Percentiles rank a stretch among this genome's conserved stretches.
These are phyloP conservation scores for Trichoderma polysporum DNA, from an alignment of 2,329 filamentous ascomycete species.

Conservation along the genomic window DNA sequence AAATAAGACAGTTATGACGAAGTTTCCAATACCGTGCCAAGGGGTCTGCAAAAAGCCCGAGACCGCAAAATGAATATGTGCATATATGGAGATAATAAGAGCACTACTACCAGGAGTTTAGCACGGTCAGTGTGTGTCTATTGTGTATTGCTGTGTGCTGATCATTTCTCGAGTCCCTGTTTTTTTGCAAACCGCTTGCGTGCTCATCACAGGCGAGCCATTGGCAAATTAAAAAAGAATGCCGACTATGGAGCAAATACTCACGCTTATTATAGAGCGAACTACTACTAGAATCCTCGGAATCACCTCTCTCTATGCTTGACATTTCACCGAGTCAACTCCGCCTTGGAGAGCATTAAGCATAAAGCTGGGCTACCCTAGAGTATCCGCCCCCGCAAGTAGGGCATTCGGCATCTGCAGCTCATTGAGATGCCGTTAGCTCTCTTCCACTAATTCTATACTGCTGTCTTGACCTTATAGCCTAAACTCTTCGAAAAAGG, in stretches of 20 bases:
- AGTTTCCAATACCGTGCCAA: too few species aligned
- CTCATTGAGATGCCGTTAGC: background rate
- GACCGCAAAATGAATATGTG: background rate
- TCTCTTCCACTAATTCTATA: background rate
- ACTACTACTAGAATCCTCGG: background rate
- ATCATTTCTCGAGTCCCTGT: background rate
- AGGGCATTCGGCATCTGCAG: too few species aligned
- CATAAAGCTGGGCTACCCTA: background rate
- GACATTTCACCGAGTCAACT: background rate
- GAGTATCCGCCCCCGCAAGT: background rate
- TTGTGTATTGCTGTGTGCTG: background rate
- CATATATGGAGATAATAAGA: background rate
- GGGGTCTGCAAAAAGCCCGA: background rate
- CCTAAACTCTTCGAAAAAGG: background rate
- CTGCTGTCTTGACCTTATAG: background rate
- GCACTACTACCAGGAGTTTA: background rate
- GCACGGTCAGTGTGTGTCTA: background rate
- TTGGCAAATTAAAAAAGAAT: too few species aligned
- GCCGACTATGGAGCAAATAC: background rate
- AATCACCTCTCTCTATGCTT: background rate
- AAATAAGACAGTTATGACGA: too few species aligned
- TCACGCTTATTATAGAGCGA: background rate
- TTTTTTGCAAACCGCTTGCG: background rate
- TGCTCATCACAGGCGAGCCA: too few species aligned
- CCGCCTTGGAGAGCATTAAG: background rate